Base-by-base conservation (phyloP, 2,329 filamentous ascomycete genomes). In the Pseudogymnoascus sp. region DNA sequence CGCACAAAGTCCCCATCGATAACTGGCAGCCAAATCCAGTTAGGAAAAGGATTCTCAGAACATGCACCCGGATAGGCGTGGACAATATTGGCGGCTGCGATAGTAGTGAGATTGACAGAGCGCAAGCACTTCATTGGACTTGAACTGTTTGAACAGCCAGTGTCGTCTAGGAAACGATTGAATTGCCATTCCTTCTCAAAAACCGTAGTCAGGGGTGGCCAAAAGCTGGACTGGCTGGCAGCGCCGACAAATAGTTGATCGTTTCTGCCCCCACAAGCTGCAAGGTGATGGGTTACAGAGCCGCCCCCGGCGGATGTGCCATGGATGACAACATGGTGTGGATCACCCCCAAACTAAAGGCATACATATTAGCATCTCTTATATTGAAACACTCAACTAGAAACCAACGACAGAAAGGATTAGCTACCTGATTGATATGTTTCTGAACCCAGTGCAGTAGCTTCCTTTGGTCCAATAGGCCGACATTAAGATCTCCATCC, bases 391-490 rank as follows among this genome's bases (percentile, higher is more conserved):
- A 21, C 12, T 21, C 5, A 13, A 7, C 9, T 18, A 48, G 2
- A 18, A 30, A 10, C n/a, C 1, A 52, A 6, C 2, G 4, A 6
- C 18, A 9, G 13, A 2, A 18, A 12, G 41, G n/a, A 19, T 18
- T 13, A 61, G 62, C 5, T 67, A 77, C 76, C 68, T 77, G 69
- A 28, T 71, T 68, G 39, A 88, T 85, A 61, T 88, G 74, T 34
- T 77, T 71, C 65, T 82, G 76, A 0, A 86, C 77, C 85, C 85
- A 88, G 57, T 79, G 68, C 48, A 89, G 69, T 2, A 80, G 73
- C 23, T 80, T 76, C 15, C 82, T 75, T 71, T 88, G 83, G 65
- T 89, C 85, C 2, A 86, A 73, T 6, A 88, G 69, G 0, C 85
- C 85, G 2, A 74, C 81, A 66, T 89, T 88, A 7, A 86, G 74